Evolutionary conservation across 257 asterid genomes (phyloP), one percentile per base, ranked within the genome.

Genomic region (Leptodermis oblonga): DNA sequence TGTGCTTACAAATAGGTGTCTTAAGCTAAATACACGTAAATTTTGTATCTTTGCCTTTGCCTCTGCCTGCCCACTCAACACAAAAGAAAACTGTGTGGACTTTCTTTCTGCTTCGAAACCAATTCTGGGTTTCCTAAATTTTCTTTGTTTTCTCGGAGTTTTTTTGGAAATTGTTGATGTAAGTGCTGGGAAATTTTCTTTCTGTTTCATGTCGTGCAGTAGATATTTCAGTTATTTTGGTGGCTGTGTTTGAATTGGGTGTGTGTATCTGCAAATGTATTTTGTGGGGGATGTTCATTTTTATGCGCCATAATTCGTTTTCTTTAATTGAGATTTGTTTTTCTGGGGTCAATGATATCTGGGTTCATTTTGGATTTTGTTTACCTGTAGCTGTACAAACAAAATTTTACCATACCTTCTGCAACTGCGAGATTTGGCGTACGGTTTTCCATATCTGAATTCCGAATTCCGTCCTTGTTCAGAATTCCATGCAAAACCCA

Each of bases 401-500:
- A n/a, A n/a, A n/a, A n/a, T n/a, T 48, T 58, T 67, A 30, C 59
- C 58, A 55, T 55, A 48, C 65, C 73, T 45, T 30, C 76, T 71
- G 65, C 34, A 37, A 23, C 79, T 64, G 72, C 54, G 23, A 54
- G 60, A 53, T 31, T 14, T 73, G 58, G 52, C 74, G 80, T 75
- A 79, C 86, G 85, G 84, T 68, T 30, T 18, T 68, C 72, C 75
- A 68, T 76, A 76, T 79, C 56, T 72, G 72, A 84, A 84, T 82
- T 86, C 77, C 83, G 79, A 76, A 64, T 75, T 84, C 81, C 74
- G 81, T 81, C 84, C 78, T 73, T 28, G 45, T 62, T 73, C 67
- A 43, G 77, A 64, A 68, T 25, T 68, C 70, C 74, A 74, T 68
- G 78, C 78, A 68, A 51, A 52, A 30, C 34, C 71, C 53, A 48